Evolutionary conservation across 441 rosid genomes (phyloP), one percentile per base, ranked within the genome.

Genomic region (Populus hybrid): DNA sequence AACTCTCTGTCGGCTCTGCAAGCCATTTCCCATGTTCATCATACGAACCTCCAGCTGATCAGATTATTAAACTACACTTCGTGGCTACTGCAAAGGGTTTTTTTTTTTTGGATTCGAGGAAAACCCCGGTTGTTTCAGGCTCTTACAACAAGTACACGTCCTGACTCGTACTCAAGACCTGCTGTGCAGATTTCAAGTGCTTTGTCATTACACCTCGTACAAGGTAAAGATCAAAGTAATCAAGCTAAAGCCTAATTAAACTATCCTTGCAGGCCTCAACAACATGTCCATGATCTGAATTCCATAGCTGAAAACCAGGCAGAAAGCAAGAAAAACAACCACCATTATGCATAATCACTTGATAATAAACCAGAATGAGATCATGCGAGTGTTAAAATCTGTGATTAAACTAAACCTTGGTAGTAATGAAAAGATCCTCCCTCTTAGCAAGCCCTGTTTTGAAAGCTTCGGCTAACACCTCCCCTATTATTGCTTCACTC

Each of bases 241-340:
- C 96, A 67, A 93, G 92, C 86, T 84, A 94, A 77, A 95, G 97
- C 82, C 26, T 24, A 24, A 24, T 24, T 24, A 93, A 88, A 85
- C 98, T 93, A 82, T 88, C 95, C 80, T 92, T 90, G 85, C 97
- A 95, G 3, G 99, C 99, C 86, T 92, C 98, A 5, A 86, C 73
- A 65, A 92, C 96, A 85, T 95, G 98, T 16, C 94, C 93, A 61
- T 95, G 98, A 77, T 95, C 99, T 14, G 96, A 91, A 82, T 92
- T 95, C 99, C 99, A 95, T 21, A 95, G 91, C 97, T 93, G 90
- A 81, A 75, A 66, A 23, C 20, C 12, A 0, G n/a, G 20, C 2
- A 5, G 26, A 70, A 77, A 64, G 24, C 70, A 69, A 12, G n/a
- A 36, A 74, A 61, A 71, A 20, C 9, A 20, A 21, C 53, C 35